phyloP scores from a whole-genome alignment of 164 flowering plant genomes.

The Macadamia tetraphylla region DNA sequence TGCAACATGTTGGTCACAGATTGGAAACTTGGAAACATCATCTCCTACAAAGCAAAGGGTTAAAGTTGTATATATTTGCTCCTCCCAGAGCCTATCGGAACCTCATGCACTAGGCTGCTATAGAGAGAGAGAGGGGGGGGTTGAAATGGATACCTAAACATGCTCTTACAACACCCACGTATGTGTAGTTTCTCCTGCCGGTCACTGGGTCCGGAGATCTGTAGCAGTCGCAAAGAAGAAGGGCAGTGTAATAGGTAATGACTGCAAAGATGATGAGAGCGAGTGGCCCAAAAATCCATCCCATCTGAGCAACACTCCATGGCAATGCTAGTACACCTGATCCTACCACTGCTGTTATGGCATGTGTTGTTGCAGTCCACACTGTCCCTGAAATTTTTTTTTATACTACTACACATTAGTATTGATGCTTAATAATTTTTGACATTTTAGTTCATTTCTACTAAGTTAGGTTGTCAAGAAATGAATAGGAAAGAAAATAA shows the following conservation, averaged over 20 bases:
- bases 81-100: too few relatives aligned
- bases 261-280: conserved; percentile 25
- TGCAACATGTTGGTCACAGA: too few relatives aligned
- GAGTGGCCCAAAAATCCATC: conserved; percentile 38
- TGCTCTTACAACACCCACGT: conserved; percentile 31
- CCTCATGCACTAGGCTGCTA: too few relatives aligned
- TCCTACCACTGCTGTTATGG: conserved; percentile 34
- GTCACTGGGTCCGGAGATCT: conserved; percentile 34
- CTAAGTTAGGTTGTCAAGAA: too few relatives aligned
- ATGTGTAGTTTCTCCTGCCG: conserved; percentile 34
- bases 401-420: too few relatives aligned
- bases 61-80: too few relatives aligned
- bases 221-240: conserved; percentile 38
- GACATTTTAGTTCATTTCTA: too few relatives aligned
- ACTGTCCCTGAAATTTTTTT: conserved; percentile 22
- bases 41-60: too few relatives aligned
- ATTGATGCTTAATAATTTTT: too few relatives aligned
- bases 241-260: conserved; percentile 30
- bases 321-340: conserved; percentile 39
- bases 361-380: conserved; percentile 38
- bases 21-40: too few relatives aligned
- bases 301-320: conserved; percentile 46
- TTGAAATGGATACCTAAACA: conserved; percentile 20
- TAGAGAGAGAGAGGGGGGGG: too few relatives aligned
- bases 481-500: too few relatives aligned